Conservation (phyloP, 768 basidiomycete species). For the Serpula lacrymans region DNA sequence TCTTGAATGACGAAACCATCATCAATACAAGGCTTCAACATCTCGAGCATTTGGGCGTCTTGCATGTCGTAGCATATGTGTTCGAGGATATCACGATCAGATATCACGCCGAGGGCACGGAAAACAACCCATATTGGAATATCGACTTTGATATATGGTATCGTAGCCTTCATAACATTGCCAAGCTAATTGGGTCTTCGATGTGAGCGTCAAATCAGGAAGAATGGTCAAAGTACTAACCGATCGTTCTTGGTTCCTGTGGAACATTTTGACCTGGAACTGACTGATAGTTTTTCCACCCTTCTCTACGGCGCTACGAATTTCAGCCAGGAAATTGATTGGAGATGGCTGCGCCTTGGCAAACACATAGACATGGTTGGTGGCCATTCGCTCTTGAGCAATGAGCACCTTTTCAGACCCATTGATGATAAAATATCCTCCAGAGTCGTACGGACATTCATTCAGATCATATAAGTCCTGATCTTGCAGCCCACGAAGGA, state of each 20-base stretch:
- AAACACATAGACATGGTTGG: conserved; percentile 99
- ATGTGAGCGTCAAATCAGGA: conserved; percentile 10
- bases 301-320: conserved; percentile 95
- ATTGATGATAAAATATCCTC: conserved; percentile 99
- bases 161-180: conserved; percentile 93
- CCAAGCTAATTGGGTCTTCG: conserved; percentile 50
- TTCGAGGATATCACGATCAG: conserved; percentile 95
- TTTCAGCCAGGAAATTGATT: conserved; percentile 93
- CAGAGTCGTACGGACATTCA: conserved; percentile 98
- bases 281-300: conserved; percentile 98
- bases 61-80: conserved; percentile 99
- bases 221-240: conserved; percentile 43
- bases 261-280: conserved; percentile 97
- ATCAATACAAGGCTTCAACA: conserved; percentile 97
- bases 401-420: conserved; percentile 99
- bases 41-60: conserved; percentile 94
- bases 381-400: conserved; percentile 99
- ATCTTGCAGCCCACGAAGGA: conserved; percentile 75
- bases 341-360: conserved; percentile 97
- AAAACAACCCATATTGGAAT: conserved; percentile 99
- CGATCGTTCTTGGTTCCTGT: conserved; percentile 82
- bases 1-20: conserved; percentile 98
- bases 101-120: conserved; percentile 94
- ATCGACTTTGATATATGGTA: conserved; percentile 97
- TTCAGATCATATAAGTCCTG: conserved; percentile 86